Conservation (phyloP, 2,329 filamentous ascomycete genomes). For the Aspergillus fumigatus region DNA sequence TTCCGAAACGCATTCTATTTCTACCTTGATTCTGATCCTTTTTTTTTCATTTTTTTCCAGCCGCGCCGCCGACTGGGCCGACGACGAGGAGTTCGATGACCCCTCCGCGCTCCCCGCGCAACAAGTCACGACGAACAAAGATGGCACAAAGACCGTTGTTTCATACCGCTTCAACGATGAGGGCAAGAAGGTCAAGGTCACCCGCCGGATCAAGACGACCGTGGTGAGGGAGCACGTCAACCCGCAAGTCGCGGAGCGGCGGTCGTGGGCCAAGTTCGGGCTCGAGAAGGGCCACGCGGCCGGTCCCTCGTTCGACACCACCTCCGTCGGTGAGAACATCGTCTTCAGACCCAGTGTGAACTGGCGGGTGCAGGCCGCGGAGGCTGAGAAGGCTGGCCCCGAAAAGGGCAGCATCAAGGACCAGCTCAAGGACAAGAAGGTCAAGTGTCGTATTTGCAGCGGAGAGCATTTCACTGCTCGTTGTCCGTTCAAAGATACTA, state of each 20-base stretch:
- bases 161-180: constrained; percentile 87
- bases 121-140: constrained; percentile 92
- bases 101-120: constrained; percentile 79
- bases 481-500: constrained; percentile 99
- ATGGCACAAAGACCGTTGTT: constrained; percentile 94
- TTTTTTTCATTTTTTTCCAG: constrained; percentile 29
- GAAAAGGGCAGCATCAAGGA: constrained; percentile 61
- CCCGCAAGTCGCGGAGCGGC: constrained; percentile 91
- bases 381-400: constrained; percentile 49
- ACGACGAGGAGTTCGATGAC: constrained; percentile 81
- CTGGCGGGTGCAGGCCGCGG: constrained; percentile 88
- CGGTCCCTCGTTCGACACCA: constrained; percentile 84
- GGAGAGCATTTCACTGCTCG: constrained; percentile 99
- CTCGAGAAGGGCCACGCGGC: constrained; percentile 75
- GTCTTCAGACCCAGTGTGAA: constrained; percentile 89
- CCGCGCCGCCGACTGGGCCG: constrained; percentile 83
- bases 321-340: constrained; percentile 95
- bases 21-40: constrained; percentile 12
- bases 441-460: constrained; percentile 98
- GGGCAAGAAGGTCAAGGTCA: constrained; percentile 94
- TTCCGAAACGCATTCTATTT: not conserved
- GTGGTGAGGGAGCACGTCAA: constrained; percentile 92
- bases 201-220: constrained; percentile 87
- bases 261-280: constrained; percentile 91
- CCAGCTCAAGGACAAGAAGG: constrained; percentile 93